phyloP scores from a whole-genome alignment of 768 basidiomycete genomes.

The Kwoniella dejecticola region DNA sequence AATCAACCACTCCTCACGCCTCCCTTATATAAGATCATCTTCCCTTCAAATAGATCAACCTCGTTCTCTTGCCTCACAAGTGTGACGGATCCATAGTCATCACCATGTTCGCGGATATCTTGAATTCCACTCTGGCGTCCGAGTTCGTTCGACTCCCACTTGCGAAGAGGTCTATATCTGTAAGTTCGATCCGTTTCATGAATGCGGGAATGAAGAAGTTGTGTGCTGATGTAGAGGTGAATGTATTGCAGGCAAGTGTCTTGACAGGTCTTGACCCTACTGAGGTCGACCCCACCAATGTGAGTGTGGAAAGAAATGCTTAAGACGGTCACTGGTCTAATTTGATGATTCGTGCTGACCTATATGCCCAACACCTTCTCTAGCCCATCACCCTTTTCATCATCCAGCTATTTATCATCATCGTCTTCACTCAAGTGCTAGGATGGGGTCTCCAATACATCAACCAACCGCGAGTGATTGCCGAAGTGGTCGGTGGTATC shows the following conservation, averaged over 20 bases:
- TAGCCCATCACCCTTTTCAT: slow-evolving; percentile 55
- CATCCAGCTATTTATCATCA: slow-evolving; percentile 69
- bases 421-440: slow-evolving; percentile 74
- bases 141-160: slow-evolving; percentile 8
- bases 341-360: too few species aligned
- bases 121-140: not conserved
- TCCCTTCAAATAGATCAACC: too few species aligned
- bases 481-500: slow-evolving; percentile 89
- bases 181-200: not conserved
- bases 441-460: slow-evolving; percentile 67
- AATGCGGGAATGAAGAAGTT: not conserved
- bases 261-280: slow-evolving; percentile 76
- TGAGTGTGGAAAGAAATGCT: slow-evolving; percentile 62
- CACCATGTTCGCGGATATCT: not conserved
- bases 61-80: not conserved
- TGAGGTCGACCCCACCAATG: slow-evolving; percentile 65
- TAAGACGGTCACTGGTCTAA: not conserved
- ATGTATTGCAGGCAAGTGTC: slow-evolving; percentile 54
- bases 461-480: slow-evolving; percentile 87
- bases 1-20: not conserved
- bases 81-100: not conserved
- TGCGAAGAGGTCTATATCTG: slow-evolving; percentile 14
- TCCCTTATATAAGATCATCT: too few species aligned
- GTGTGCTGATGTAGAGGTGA: not conserved
- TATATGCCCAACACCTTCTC: not conserved